phyloP scores from a whole-genome alignment of 1,284 basidiomycete genomes.

The Schizophyllum amplum region DNA sequence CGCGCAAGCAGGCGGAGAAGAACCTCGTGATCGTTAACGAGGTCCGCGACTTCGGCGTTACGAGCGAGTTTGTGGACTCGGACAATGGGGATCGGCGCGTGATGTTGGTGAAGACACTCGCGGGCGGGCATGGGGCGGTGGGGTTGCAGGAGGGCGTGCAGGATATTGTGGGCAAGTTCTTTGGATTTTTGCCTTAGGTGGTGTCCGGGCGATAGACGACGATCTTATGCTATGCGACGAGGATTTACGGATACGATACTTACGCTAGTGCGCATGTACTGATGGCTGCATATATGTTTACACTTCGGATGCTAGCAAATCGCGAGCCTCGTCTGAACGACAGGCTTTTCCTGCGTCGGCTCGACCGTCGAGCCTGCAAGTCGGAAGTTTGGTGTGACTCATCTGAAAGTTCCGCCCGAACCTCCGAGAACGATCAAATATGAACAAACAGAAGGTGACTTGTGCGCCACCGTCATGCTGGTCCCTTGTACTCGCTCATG shows the following conservation, averaged over 20 bases:
- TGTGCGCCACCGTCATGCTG: background rate
- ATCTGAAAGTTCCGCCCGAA: background rate
- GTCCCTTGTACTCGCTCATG: background rate
- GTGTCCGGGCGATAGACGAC: no score
- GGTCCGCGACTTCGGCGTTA: slow-evolving; percentile 48
- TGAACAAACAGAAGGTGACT: background rate
- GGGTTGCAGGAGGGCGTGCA: slow-evolving; percentile 66
- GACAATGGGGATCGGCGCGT: slow-evolving; percentile 35
- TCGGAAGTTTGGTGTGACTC: background rate
- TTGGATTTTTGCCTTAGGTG: slow-evolving; percentile 23
- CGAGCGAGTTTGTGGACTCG: slow-evolving; percentile 41
- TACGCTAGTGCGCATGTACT: no score
- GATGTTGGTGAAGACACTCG: slow-evolving; percentile 50
- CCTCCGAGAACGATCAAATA: background rate
- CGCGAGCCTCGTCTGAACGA: no score
- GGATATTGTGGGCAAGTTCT: slow-evolving; percentile 55
- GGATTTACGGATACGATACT: no score
- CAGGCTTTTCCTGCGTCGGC: no score
- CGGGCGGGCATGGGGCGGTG: slow-evolving; percentile 60
- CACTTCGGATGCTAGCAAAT: no score
- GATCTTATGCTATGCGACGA: no score
- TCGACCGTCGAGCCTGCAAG: no score
- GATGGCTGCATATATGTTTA: no score
- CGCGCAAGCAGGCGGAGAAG: slow-evolving; percentile 30
- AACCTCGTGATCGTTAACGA: slow-evolving; percentile 38